Conservation (phyloP, 768 basidiomycete genomes). For the Phaffia australis region DNA sequence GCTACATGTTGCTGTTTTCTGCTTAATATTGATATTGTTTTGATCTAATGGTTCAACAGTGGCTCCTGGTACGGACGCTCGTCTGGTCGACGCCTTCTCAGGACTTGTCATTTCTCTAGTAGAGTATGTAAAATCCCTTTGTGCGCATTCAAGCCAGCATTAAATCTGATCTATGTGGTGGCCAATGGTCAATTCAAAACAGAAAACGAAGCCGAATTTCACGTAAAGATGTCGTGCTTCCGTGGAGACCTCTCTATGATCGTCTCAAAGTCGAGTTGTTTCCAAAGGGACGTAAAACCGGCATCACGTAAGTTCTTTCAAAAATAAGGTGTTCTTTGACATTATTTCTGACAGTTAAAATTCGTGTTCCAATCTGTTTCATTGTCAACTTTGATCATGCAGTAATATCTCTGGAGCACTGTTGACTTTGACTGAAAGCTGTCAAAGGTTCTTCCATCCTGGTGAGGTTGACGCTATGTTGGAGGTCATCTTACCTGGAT, state of each 20-base stretch:
- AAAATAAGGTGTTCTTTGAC: conserved; percentile 2
- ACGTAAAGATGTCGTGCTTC: conserved; percentile 57
- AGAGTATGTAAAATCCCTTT: conserved; percentile 46
- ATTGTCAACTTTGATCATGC: not conserved
- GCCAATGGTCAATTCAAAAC: too few species aligned
- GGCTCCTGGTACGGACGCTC: conserved; percentile 58
- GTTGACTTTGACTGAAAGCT: conserved; percentile 40
- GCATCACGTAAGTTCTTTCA: conserved; percentile 32
- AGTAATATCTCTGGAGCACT: conserved; percentile 39
- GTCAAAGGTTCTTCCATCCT: conserved; percentile 78
- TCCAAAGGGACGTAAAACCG: conserved; percentile 44
- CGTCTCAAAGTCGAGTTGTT: conserved; percentile 56
- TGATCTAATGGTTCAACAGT: conserved; percentile 7
- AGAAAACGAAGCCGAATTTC: conserved; percentile 54
- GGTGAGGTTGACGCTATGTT: conserved; percentile 79
- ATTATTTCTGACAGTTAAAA: not conserved
- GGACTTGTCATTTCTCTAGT: conserved; percentile 46
- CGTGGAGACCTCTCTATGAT: conserved; percentile 69
- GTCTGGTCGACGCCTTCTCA: conserved; percentile 55
- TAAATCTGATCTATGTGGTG: too few species aligned
- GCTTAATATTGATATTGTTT: not conserved
- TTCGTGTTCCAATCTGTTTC: conserved; percentile 33
- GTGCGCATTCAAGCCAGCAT: too few species aligned
- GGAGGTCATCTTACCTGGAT: conserved; percentile 60
- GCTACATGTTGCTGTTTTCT: too few species aligned